These are phyloP conservation scores for Colletotrichum tropicicola DNA, from an alignment of 2,329 filamentous ascomycete species.

Conservation along the genomic window DNA sequence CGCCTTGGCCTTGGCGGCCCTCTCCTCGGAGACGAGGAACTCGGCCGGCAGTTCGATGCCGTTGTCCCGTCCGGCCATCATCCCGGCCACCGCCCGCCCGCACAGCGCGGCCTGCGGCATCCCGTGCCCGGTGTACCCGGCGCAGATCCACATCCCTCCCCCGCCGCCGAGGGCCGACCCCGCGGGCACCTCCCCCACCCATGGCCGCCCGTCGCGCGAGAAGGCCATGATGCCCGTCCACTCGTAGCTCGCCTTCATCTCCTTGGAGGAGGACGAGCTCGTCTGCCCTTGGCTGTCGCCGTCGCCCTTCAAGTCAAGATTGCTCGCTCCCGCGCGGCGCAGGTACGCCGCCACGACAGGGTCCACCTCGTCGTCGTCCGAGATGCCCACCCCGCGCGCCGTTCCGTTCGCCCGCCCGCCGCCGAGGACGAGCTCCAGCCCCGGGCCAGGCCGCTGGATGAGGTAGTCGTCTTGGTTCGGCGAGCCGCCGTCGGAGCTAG, in stretches of 20 bases:
- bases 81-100: conserved; percentile 68
- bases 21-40: conserved; percentile 47
- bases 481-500: conserved; percentile 29
- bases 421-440: conserved; percentile 73
- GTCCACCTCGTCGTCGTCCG: conserved; percentile 68
- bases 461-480: conserved; percentile 75
- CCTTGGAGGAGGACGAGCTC: conserved; percentile 37
- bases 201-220: conserved; percentile 72
- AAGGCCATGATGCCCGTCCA: conserved; percentile 89
- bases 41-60: conserved; percentile 52
- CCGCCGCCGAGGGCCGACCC: conserved; percentile 51
- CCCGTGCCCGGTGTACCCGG: conserved; percentile 78
- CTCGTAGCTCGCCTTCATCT: conserved; percentile 64
- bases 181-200: conserved; percentile 74
- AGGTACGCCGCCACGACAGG: conserved; percentile 64
- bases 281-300: conserved; percentile 44
- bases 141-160: conserved; percentile 69
- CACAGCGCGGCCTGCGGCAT: conserved; percentile 79
- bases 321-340: conserved; percentile 50
- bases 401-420: conserved; percentile 70
- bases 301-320: conserved; percentile 49
- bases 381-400: conserved; percentile 63
- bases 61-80: conserved; percentile 57
- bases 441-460: conserved; percentile 69
- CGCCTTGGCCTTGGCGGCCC: conserved; percentile 33